These are phyloP conservation scores for Centaurea solstitialis DNA, from an alignment of 129 eudicot genomes.

Conservation along the genomic window DNA sequence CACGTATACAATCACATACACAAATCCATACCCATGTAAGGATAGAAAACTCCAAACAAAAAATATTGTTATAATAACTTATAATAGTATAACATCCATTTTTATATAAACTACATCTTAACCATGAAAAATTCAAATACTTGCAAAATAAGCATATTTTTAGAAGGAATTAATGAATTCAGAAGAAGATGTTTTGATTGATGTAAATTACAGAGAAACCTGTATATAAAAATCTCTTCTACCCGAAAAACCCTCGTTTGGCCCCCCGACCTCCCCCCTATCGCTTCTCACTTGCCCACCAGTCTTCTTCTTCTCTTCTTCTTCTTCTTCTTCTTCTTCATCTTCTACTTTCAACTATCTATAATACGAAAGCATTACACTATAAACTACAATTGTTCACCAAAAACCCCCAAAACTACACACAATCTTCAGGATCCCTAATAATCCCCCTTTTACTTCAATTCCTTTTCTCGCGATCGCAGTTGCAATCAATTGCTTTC, in stretches of 20 bases:
- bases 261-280: conserved; percentile 9
- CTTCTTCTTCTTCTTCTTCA: conserved; percentile 10
- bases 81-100: not conserved
- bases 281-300: conserved; percentile 17
- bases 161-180: too few relatives aligned
- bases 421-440: conserved; percentile 30
- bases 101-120: too few relatives aligned
- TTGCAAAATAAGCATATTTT: not conserved
- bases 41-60: too few relatives aligned
- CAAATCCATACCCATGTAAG: too few relatives aligned
- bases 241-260: conserved; percentile 33
- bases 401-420: conserved; percentile 1
- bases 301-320: not conserved
- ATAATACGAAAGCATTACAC: not conserved
- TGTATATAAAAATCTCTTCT: conserved; percentile 6
- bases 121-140: not conserved
- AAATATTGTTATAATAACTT: too few relatives aligned
- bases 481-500: not conserved
- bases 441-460: conserved; percentile 13
- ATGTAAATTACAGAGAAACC: not conserved
- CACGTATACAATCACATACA: too few relatives aligned
- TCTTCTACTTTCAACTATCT: conserved; percentile 9
- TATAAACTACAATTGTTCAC: conserved; percentile 1
- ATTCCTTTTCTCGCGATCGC: not conserved
- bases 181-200: not conserved